A percentile compares a stretch with the other conserved stretches of the same genome.
Evolutionary conservation across 176 grass and related monocot species (phyloP).

Genomic region (Carex scoparia): DNA sequence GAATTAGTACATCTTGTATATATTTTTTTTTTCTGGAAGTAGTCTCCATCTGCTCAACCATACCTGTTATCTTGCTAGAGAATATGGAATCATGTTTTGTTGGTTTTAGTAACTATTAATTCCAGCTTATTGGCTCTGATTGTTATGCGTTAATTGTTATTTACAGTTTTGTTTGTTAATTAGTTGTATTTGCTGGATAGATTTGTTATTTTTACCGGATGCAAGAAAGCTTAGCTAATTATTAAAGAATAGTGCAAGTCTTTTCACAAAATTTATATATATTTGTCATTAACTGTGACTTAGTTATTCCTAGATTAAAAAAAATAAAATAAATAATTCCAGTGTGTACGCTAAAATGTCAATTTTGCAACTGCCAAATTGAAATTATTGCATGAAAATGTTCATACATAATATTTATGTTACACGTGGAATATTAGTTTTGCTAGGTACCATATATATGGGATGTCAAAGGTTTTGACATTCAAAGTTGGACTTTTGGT

Average conservation of each 20-base stretch:
- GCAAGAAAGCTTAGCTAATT: no score
- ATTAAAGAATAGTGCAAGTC: background rate
- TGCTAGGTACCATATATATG: background rate
- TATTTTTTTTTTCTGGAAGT: background rate
- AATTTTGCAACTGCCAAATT: background rate
- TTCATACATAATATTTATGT: background rate
- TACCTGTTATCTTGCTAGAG: slow-evolving; percentile 15
- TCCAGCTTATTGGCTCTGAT: background rate
- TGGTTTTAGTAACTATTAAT: background rate
- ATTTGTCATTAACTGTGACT: background rate
- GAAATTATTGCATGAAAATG: background rate
- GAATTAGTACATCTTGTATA: background rate
- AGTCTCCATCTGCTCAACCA: slow-evolving; percentile 6
- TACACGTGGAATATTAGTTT: background rate
- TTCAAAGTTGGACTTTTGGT: background rate
- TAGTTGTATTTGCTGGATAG: background rate
- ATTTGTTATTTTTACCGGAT: background rate
- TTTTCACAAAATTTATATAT: background rate
- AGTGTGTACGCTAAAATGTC: background rate
- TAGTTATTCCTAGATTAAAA: background rate
- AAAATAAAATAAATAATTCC: background rate
- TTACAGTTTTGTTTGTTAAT: no score
- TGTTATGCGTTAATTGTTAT: background rate
- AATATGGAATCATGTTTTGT: background rate
- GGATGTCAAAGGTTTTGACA: slow-evolving; percentile 16